Percentiles rank a stretch among this genome's conserved stretches.
These are phyloP conservation scores for Pyricularia sp. DNA, from an alignment of 2,329 filamentous ascomycete genomes.

Conservation along the genomic window DNA sequence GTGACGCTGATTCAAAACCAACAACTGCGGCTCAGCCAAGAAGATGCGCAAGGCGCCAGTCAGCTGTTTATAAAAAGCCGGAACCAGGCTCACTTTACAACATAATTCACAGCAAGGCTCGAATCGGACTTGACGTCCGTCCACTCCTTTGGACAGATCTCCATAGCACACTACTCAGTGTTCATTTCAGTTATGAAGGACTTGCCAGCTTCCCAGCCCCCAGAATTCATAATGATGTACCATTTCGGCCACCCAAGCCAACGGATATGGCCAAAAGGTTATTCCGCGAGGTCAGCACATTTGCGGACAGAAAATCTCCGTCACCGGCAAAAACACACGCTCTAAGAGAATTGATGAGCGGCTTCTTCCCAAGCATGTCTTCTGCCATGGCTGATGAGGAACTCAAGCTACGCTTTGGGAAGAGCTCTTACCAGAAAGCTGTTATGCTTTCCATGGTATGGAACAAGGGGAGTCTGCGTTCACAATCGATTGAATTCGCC, in stretches of 20 bases:
- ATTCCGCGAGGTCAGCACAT: slow-evolving; percentile 30
- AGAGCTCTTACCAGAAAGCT: slow-evolving; percentile 30
- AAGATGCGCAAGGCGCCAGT: neutral
- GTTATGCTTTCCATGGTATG: slow-evolving; percentile 41
- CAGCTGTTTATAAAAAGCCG: slow-evolving; percentile 26
- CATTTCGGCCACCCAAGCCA: slow-evolving; percentile 16
- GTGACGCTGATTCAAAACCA: neutral
- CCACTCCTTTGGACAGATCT: slow-evolving; percentile 48
- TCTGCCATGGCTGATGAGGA: slow-evolving; percentile 25
- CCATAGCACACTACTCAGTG: slow-evolving; percentile 22
- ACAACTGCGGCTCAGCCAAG: neutral
- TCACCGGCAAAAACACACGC: slow-evolving; percentile 27
- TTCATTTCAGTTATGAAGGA: neutral
- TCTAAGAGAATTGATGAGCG: slow-evolving; percentile 33
- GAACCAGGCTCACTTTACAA: slow-evolving; percentile 41
- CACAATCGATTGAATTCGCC: slow-evolving; percentile 23
- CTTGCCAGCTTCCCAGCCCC: neutral
- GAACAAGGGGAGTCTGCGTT: slow-evolving; percentile 26
- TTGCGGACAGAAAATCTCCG: slow-evolving; percentile 21
- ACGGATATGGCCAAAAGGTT: slow-evolving; percentile 32
- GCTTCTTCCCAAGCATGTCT: slow-evolving; percentile 29
- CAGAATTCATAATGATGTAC: neutral
- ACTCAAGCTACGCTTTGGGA: slow-evolving; percentile 41
- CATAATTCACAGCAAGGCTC: slow-evolving; percentile 37
- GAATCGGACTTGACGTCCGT: slow-evolving; percentile 37